Base-by-base conservation (phyloP, 2,329 filamentous ascomycete species). In the Apiospora sp. region DNA sequence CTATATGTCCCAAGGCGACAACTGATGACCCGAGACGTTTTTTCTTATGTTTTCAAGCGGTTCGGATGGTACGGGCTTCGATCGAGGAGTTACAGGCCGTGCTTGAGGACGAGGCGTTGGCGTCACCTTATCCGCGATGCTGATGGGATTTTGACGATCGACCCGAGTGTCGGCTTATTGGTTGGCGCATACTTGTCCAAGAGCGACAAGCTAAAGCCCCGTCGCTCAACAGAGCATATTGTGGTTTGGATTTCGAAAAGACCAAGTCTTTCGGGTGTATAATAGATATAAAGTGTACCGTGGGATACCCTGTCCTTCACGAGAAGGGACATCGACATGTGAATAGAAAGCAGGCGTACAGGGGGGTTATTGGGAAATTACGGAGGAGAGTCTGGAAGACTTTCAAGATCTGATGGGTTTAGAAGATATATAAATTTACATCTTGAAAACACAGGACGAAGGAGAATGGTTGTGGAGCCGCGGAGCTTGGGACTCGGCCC, bases 31-130 rank as follows among this genome's bases (percentile, higher is more conserved):
- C 58, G n/a, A 41, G 58, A 22, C 58, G 58, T 12, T 64, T 64
- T 41, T 64, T 64, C 58, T 64, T 64, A 64, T 64, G 58, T 12
- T 64, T 64, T 22, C 30, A 64, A 34, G 58, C 58, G 34, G 58
- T 64, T 41, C 58, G 34, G 34, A 64, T 64, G 58, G 58, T 64
- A 13, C 34, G 58, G 58, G 58, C 34, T 41, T 64, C 58, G 58
- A 64, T 64, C 58, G 58, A 64, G 22, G 58, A 64, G 58, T 16
- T 64, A 14, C 58, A 64, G 58, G 58, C 58, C 41, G 58, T 64
- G 34, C 58, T 64, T n/a, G 58, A 64, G 34, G 58, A 41, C 58
- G 58, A 64, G 58, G 58, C 58, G 10, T 24, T 64, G 58, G 58
- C 58, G 13, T 64, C 58, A 34, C 30, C 58, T n/a, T 64, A 64